Evolutionary conservation across 176 grass and related monocot species (phyloP), one percentile per base, ranked within the genome.

Genomic region (Alopecurus myosuroides): DNA sequence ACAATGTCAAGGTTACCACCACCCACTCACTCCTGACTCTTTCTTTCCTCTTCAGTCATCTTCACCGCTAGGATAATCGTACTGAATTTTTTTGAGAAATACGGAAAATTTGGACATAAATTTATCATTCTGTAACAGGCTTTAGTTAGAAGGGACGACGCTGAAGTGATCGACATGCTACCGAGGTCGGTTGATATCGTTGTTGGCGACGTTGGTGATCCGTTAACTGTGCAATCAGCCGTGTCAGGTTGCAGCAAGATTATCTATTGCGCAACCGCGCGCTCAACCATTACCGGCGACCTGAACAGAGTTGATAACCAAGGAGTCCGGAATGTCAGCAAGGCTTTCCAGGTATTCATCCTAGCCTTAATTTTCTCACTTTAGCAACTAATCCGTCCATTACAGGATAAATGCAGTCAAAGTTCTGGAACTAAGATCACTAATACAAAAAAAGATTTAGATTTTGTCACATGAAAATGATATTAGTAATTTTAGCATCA

Each of bases 251-350:
- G 91, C 87, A 98, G 89, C 83, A 98, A 98, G 87, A 62, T 98
- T 26, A 98, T 98, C n/a, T 98, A 98, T 74, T 98, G 97, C 39
- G 97, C 97, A 45, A 98, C 91, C 58, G 97, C 97, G 82, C 87
- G 93, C 33, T 95, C 93, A 72, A 85, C 93, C 84, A 98, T 98
- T 72, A 98, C 97, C 6, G 97, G 91, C 22, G 97, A 98, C 84
- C 84, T 96, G 39, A 98, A 93, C 46, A 98, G 97, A 81, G 97
- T 98, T 30, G 97, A 96, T 82, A 92, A 95, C 70, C 93, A 91
- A 87, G 93, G 97, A 70, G 97, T 98, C 56, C 78, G 91, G 81
- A 95, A 96, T 78, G 89, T 87, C 71, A 85, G 93, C 29, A 98
- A 94, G 84, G 97, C 90, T 77, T 98, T 95, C 81, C 95, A 94